Evolutionary conservation across 2,329 filamentous ascomycete species (phyloP).

Genomic region (Botryotinia narcissicola): DNA sequence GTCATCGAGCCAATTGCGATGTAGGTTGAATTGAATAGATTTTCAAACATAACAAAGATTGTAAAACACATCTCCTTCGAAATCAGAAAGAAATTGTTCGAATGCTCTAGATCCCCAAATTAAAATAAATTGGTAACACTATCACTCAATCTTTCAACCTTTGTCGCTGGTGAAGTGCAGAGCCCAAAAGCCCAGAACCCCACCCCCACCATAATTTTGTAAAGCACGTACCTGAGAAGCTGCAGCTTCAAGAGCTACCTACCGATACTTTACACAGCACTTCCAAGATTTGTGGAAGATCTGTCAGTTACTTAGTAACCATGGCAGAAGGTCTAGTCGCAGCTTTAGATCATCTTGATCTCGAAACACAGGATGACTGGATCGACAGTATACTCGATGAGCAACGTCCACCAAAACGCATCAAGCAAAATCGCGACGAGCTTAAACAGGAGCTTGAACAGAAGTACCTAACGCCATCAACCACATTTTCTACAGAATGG

Average conservation of each 20-base stretch:
- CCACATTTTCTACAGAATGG: constrained; percentile 79
- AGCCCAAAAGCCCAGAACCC: background rate
- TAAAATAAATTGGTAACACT: background rate
- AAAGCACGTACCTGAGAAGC: background rate
- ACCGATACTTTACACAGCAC: background rate
- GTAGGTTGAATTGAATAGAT: background rate
- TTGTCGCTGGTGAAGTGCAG: background rate
- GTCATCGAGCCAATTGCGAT: background rate
- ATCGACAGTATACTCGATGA: constrained; percentile 61
- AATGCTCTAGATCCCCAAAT: too few relatives aligned
- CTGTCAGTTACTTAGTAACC: background rate
- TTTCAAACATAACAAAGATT: background rate
- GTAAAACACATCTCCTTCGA: background rate
- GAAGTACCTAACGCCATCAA: constrained; percentile 76
- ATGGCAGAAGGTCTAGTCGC: constrained; percentile 43
- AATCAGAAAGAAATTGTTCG: background rate
- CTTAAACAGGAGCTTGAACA: constrained; percentile 70
- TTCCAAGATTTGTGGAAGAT: background rate
- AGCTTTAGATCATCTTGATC: constrained; percentile 51
- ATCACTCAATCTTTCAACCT: background rate
- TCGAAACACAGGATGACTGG: constrained; percentile 41
- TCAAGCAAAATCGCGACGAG: constrained; percentile 53
- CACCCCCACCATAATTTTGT: constrained; percentile 13
- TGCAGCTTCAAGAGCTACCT: constrained; percentile 2
- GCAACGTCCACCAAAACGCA: constrained; percentile 49